A percentile compares a stretch with the other conserved stretches of the same genome.
phyloP scores from a whole-genome alignment of 2,329 filamentous ascomycete genomes.

The Pseudogymnoascus sp. region DNA sequence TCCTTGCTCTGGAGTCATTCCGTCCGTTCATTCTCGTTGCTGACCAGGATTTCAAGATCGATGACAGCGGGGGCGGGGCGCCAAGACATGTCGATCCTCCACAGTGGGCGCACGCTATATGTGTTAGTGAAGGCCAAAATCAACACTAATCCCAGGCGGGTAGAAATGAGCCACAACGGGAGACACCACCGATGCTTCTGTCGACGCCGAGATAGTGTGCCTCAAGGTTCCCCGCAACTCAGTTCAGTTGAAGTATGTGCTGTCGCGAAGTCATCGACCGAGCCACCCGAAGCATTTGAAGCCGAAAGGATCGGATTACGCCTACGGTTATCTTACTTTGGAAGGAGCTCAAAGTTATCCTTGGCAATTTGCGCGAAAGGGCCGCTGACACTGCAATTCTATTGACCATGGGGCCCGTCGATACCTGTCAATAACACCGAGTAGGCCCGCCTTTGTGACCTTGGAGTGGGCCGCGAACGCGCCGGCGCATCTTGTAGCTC shows the following conservation, averaged over 20 bases:
- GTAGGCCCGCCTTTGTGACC: background rate
- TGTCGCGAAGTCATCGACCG: background rate
- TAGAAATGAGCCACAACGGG: background rate
- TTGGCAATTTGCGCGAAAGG: background rate
- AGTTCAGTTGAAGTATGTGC: background rate
- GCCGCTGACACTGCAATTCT: background rate
- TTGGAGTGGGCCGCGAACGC: background rate
- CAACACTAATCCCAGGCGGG: background rate
- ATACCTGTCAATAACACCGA: background rate
- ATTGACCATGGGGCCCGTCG: background rate
- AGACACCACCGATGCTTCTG: background rate
- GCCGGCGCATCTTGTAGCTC: background rate
- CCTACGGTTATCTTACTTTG: background rate
- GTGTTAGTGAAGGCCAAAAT: background rate
- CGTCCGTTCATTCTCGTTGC: background rate
- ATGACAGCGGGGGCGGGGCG: background rate
- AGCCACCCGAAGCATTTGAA: background rate
- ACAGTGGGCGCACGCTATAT: background rate
- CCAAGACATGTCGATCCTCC: background rate
- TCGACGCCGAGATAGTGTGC: background rate
- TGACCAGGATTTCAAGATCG: background rate
- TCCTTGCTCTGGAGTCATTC: background rate
- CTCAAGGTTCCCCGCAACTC: slow-evolving; percentile 1
- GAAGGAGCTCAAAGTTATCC: background rate
- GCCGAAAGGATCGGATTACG: background rate